Evolutionary conservation across 768 basidiomycete species (phyloP), one percentile per base, ranked within the genome.

Genomic region (Trametes coccinea): DNA sequence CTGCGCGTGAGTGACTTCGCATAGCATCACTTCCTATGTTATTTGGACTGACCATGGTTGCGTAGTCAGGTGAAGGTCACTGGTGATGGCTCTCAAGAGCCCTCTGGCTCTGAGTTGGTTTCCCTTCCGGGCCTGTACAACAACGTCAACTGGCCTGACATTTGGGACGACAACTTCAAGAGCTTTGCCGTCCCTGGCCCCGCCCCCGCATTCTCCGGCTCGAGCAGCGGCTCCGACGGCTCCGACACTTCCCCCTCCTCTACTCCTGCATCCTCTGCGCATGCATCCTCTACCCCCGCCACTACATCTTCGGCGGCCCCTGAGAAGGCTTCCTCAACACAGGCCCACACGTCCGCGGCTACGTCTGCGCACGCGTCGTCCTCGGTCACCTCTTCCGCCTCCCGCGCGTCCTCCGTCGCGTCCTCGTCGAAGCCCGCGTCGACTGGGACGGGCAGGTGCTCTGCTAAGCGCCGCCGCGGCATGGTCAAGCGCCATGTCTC

Each of bases 1-100:
- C 56, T 82, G 81, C 77, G 71, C 74, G 82, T 82, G 67, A 73
- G 80, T 74, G 30, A 29, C 52, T 8, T 29, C 44, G 30, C 31
- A 59, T 29, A 47, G 7, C 22, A 5, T 29, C 27, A 31, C 14
- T 13, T 10, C 43, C 2, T 41, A 17, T 14, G 10, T 29, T n/a
- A 43, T 43, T 39, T 22, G 22, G 14, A 43, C n/a, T 53, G 11
- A 61, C 53, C 2, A 6, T n/a, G 34, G 34, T 14, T 4, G 11
- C 49, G 10, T 54, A 73, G 72, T 53, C 71, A 73, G 46, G 60
- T 72, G 37, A 62, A 68, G 48, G 66, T 73, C 48, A 68, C 66
- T 34, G 71, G 70, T 17, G 53, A 67, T 48, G 72, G 72, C 16
- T 67, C 43, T 37, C 59, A 64, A n/a, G 39, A 37, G 34, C 72